A percentile compares a stretch with the other conserved stretches of the same genome.
Conservation (phyloP, 768 basidiomycete species). For the Suillus spraguei region DNA sequence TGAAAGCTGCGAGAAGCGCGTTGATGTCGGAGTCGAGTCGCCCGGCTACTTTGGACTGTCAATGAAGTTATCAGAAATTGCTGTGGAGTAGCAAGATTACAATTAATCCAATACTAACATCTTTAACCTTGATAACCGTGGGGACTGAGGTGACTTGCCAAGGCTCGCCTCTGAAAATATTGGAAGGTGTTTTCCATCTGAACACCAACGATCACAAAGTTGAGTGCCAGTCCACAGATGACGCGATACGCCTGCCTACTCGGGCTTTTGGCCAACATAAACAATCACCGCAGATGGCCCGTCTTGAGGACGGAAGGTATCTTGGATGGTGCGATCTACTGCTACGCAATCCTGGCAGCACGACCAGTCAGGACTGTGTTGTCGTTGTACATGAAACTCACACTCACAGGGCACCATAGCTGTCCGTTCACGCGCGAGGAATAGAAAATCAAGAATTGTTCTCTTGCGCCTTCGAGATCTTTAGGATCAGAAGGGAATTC, state of each 20-base stretch:
- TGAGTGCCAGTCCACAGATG: background rate
- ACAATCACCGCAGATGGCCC: constrained; percentile 60
- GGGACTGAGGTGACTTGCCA: constrained; percentile 65
- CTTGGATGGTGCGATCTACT: constrained; percentile 57
- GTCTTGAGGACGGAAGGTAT: constrained; percentile 47
- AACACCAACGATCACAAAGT: constrained; percentile 5
- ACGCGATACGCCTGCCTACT: constrained; percentile 45
- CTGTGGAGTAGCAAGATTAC: background rate
- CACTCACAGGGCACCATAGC: constrained; percentile 72
- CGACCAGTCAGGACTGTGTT: background rate
- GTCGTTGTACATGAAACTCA: background rate
- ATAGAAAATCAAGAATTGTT: constrained; percentile 68
- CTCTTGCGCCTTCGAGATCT: constrained; percentile 43
- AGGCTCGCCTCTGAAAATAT: constrained; percentile 61
- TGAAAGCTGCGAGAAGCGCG: background rate
- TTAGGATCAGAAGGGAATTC: constrained; percentile 36
- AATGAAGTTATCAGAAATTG: background rate
- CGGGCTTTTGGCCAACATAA: constrained; percentile 65
- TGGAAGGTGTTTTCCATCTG: constrained; percentile 69
- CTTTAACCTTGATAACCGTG: constrained; percentile 61
- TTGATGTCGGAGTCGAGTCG: constrained; percentile 8
- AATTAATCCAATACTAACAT: constrained; percentile 44
- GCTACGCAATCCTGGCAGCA: constrained; percentile 61
- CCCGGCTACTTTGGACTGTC: constrained; percentile 2
- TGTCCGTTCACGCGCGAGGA: constrained; percentile 62